A percentile compares a stretch with the other conserved stretches of the same genome.
phyloP scores from a whole-genome alignment of 345 rosid genomes.

The Salix viminalis region DNA sequence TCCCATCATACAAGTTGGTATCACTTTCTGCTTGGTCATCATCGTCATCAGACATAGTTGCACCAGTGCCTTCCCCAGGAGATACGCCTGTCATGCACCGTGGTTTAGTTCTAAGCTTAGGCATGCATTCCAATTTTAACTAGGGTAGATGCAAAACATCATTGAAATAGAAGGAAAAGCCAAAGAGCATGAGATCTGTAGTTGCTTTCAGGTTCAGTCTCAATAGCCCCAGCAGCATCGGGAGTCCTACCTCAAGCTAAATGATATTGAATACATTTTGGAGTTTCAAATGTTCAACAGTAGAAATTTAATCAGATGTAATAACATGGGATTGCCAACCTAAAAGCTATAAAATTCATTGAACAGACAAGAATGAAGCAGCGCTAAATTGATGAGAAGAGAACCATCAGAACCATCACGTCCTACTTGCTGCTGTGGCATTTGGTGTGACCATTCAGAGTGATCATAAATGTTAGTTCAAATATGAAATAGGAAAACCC shows the following conservation, averaged over 20 bases:
- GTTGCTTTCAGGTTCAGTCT: neutral
- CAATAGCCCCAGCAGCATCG: neutral
- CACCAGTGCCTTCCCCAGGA: conserved; percentile 76
- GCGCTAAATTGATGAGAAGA: neutral
- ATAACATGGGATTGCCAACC: neutral
- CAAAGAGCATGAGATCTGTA: neutral
- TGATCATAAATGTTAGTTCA: neutral
- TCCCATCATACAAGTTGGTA: conserved; percentile 48
- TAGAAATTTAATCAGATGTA: neutral
- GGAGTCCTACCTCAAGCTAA: neutral
- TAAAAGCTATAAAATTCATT: too few relatives aligned
- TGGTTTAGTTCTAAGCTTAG: conserved; percentile 6
- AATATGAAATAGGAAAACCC: too few relatives aligned
- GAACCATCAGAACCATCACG: neutral
- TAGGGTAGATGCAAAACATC: neutral
- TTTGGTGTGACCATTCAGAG: too few relatives aligned
- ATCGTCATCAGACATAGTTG: conserved; percentile 88
- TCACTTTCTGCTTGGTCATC: conserved; percentile 75
- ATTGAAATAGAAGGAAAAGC: neutral
- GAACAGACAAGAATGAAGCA: neutral
- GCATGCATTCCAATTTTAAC: neutral
- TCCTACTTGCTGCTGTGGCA: neutral
- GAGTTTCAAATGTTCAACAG: neutral
- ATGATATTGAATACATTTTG: neutral
- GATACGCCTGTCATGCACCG: conserved; percentile 51